Evolutionary conservation across 2,329 filamentous ascomycete species (phyloP), one percentile per base, ranked within the genome.

Genomic region (Cordyceps militaris): DNA sequence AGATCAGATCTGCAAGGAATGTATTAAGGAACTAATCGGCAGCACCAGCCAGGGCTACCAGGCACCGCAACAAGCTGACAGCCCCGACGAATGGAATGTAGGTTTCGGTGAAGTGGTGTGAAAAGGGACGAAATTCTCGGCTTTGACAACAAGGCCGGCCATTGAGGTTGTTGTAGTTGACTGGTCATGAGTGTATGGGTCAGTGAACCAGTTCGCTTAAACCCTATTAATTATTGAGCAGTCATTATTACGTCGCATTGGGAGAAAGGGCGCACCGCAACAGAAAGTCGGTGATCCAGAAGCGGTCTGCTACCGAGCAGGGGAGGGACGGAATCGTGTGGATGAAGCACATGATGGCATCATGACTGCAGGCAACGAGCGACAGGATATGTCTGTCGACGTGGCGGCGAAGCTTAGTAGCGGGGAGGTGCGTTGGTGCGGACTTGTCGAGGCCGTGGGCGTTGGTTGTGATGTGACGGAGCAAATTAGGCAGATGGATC

Each of bases 181-280:
- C 51, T 34, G 30, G 42, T 30, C 23, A 26, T n/a, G 26, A 34
- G 21, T 44, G 21, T 48, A 57, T 57, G 55, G 46, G 47, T 57
- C 55, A 51, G 23, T 51, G 55, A 47, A 4, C 8, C 46, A 36
- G 44, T 28, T 44, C 38, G 47, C 34, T 46, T 47, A 57, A 57
- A 57, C 47, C 55, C 55, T 57, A 57, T 43, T 43, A 43, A 19
- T 21, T 24, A 32, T 56, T 57, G 49, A 21, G 26, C n/a, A 28
- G 34, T 28, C 42, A 56, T 47, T 38, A 48, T 47, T 47, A 40
- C 43, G 53, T 49, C 44, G 8, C 32, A 48, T 49, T 36, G 9
- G 5, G 21, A 34, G 6, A 34, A 32, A 24, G 4, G 14, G 38
- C 38, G 51, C 51, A 34, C 40, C 26, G 13, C 13, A 6, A 14